Base-by-base conservation (phyloP, 441 rosid genomes). In the Erysimum cheiri region DNA sequence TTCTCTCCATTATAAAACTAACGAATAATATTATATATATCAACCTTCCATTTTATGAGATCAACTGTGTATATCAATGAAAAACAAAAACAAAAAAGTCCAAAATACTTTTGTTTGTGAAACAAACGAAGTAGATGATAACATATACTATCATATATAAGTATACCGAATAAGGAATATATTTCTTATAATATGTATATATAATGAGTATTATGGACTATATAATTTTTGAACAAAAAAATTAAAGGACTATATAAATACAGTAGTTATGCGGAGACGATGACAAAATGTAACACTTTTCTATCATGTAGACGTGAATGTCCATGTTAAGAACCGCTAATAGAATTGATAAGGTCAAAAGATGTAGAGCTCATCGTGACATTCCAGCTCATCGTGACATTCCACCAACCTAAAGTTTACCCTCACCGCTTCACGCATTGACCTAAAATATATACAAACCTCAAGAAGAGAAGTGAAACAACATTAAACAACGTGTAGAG, bases 371-470 rank as follows among this genome's bases (percentile, higher is more conserved):
- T 13, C 35, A 55, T 43, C 72, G 63, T 67, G 64, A 74, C 73
- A 60, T 60, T 37, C 68, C 69, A 67, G 31, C 31, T 13, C 35
- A 55, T 43, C 72, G 63, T 67, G 64, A 74, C 73, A 60, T 60
- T 37, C 68, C 69, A 67, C 77, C 72, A 74, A 60, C 73, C 69
- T 50, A 49, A 49, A 41, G 47, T 53, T 57, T 46, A 64, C 13
- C 12, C 12, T 59, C 72, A 60, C 63, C 63, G 56, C 26, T 67
- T 60, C 43, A 41, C n/a, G 35, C 70, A 72, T 29, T 13, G 44
- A 56, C 50, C 64, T 39, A 31, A 31, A 31, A 44, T 15, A 44
- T 4, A 8, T 39, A 15, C 28, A 12, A 22, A 36, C 4, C 19
- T 17, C 17, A 12, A 63, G 13, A 15, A 59, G 14, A 52, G 0